These are phyloP conservation scores for Lasiosphaeria miniovina DNA, from an alignment of 495 filamentous ascomycete species.

Conservation along the genomic window DNA sequence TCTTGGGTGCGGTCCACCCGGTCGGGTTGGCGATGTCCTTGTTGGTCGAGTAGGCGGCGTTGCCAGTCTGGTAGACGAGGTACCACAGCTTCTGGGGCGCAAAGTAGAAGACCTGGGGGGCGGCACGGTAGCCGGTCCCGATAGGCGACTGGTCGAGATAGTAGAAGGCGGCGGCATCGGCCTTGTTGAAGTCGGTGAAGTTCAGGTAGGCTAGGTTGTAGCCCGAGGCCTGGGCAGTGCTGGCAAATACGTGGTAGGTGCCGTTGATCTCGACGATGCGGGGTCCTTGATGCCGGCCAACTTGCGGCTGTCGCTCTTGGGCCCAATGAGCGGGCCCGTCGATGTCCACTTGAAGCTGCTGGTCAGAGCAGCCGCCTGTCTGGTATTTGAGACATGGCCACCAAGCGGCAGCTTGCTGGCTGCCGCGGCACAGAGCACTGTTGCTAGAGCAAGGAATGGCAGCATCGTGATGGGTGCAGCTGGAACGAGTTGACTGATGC, in stretches of 20 bases:
- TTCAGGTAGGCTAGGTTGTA: slow-evolving; percentile 28
- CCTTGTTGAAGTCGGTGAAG: slow-evolving; percentile 22
- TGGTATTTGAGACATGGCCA: not conserved
- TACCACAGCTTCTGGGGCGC: slow-evolving; percentile 28
- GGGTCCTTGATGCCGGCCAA: slow-evolving; percentile 29
- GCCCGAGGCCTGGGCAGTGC: slow-evolving; percentile 19
- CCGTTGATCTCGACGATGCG: slow-evolving; percentile 22
- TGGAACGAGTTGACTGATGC: too few relatives aligned
- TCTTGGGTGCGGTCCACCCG: slow-evolving; percentile 25
- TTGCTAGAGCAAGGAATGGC: not conserved
- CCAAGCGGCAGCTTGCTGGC: not conserved
- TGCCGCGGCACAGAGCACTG: not conserved
- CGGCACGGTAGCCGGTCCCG: slow-evolving; percentile 26
- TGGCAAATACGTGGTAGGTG: slow-evolving; percentile 31
- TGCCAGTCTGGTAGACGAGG: slow-evolving; percentile 29
- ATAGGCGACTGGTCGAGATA: slow-evolving; percentile 27
- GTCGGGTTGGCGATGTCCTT: slow-evolving; percentile 23
- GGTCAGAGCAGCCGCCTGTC: slow-evolving; percentile 1
- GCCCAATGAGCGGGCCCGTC: slow-evolving; percentile 21
- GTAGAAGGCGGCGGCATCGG: slow-evolving; percentile 15
- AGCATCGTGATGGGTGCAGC: not conserved
- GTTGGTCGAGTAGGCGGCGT: slow-evolving; percentile 32
- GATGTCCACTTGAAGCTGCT: slow-evolving; percentile 21
- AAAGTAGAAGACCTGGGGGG: slow-evolving; percentile 27
- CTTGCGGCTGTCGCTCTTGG: slow-evolving; percentile 23